Percentiles rank a stretch among this genome's conserved stretches.
Evolutionary conservation across 2,329 filamentous ascomycete species (phyloP).

Genomic region (Arthrobotrys entomopaga): DNA sequence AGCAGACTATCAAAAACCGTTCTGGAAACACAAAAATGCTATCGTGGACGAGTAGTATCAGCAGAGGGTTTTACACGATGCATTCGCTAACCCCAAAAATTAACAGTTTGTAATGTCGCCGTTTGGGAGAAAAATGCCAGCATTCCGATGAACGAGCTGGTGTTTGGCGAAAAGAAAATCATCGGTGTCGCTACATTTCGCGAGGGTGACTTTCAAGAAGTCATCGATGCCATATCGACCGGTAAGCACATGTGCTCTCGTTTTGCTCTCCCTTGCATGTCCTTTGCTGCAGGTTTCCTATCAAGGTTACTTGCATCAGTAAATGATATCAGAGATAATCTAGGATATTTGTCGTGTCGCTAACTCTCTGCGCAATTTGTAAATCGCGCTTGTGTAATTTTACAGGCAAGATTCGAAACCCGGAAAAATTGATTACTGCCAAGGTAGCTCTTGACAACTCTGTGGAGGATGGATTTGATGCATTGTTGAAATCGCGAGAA

Average conservation of each 20-base stretch:
- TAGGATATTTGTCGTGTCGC: too few species aligned
- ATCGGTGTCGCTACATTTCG: slow-evolving; percentile 41
- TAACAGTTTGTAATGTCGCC: slow-evolving; percentile 46
- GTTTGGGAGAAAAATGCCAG: slow-evolving; percentile 49
- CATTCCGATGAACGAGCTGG: slow-evolving; percentile 44
- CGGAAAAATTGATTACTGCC: slow-evolving; percentile 49
- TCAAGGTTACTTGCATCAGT: slow-evolving; percentile 28
- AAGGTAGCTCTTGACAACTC: slow-evolving; percentile 38
- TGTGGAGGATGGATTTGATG: slow-evolving; percentile 41
- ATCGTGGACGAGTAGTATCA: too few species aligned
- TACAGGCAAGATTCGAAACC: slow-evolving; percentile 49
- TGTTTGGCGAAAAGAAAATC: slow-evolving; percentile 49
- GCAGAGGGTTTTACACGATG: too few species aligned
- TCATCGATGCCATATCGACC: slow-evolving; percentile 49
- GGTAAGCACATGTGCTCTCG: slow-evolving; percentile 24
- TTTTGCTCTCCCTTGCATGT: slow-evolving; percentile 14
- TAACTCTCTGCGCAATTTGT: not conserved
- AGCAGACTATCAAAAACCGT: not conserved
- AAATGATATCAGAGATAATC: not conserved
- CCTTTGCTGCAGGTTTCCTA: slow-evolving; percentile 33
- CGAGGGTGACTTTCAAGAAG: slow-evolving; percentile 50
- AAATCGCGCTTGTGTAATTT: slow-evolving; percentile 12
- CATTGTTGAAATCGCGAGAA: slow-evolving; percentile 43
- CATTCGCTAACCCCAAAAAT: not conserved
- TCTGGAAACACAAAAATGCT: not conserved